phyloP scores from a whole-genome alignment of 345 rosid genomes.

The Camelina laxa region DNA sequence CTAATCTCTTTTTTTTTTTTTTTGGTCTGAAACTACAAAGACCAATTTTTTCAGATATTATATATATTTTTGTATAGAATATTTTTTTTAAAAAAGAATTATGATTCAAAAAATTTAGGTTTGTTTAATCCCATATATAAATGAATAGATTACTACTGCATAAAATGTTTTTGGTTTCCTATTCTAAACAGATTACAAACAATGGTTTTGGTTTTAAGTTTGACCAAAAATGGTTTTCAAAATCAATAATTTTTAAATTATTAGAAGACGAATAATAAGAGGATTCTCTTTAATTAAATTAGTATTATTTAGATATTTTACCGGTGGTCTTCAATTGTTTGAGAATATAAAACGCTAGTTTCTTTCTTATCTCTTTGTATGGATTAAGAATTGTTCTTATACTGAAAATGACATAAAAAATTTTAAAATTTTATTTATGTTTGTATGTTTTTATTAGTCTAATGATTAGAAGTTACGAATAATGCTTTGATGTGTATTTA shows the following conservation, averaged over 20 bases:
- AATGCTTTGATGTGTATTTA: background rate
- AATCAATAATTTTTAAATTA: background rate
- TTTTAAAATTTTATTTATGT: background rate
- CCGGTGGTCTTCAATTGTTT: slow-evolving; percentile 11
- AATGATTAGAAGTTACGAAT: slow-evolving; percentile 4
- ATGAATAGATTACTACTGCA: too few species aligned
- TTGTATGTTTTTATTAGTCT: background rate
- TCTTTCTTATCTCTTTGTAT: slow-evolving; percentile 24
- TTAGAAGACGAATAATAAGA: slow-evolving; percentile 4
- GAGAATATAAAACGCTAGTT: slow-evolving; percentile 4
- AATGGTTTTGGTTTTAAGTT: slow-evolving; percentile 22
- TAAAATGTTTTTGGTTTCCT: background rate
- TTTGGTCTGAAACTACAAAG: background rate
- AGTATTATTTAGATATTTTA: slow-evolving; percentile 30
- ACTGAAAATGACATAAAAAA: slow-evolving; percentile 32
- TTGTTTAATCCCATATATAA: too few species aligned
- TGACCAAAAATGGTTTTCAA: slow-evolving; percentile 16
- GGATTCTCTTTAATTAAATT: slow-evolving; percentile 17
- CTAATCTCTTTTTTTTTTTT: background rate
- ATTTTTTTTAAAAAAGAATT: too few species aligned
- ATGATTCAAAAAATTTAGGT: too few species aligned
- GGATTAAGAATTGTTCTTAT: slow-evolving; percentile 27
- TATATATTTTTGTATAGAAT: too few species aligned
- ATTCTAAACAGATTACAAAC: background rate
- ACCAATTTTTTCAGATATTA: background rate